phyloP scores from a whole-genome alignment of 768 basidiomycete species.

The Baorangia bicolor region DNA sequence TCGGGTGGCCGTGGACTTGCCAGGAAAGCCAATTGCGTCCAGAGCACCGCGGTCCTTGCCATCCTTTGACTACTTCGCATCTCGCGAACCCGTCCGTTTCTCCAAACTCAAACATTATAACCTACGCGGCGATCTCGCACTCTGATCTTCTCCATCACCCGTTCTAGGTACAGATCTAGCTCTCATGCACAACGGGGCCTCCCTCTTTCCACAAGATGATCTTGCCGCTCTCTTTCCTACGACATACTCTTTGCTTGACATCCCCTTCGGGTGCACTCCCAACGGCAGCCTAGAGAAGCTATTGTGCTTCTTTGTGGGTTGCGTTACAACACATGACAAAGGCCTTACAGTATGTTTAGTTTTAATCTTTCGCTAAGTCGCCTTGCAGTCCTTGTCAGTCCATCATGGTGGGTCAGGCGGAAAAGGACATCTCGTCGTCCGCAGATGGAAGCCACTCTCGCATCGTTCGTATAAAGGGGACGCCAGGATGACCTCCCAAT shows the following conservation, averaged over 20 bases:
- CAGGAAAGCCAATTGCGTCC: background rate
- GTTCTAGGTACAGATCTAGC: slow-evolving; percentile 14
- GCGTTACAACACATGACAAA: slow-evolving; percentile 29
- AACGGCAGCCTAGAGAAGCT: slow-evolving; percentile 11
- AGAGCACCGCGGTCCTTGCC: slow-evolving; percentile 17
- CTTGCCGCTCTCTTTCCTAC: slow-evolving; percentile 13
- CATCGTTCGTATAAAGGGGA: slow-evolving; percentile 28
- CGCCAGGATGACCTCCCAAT: slow-evolving; percentile 2
- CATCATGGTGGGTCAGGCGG: slow-evolving; percentile 18
- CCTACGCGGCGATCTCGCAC: slow-evolving; percentile 31
- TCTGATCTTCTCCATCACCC: slow-evolving; percentile 21
- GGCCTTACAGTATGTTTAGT: slow-evolving; percentile 22
- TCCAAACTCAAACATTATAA: slow-evolving; percentile 22
- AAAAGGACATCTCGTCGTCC: slow-evolving; percentile 18
- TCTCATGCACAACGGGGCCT: slow-evolving; percentile 16
- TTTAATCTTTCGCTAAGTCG: slow-evolving; percentile 29
- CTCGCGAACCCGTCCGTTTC: background rate
- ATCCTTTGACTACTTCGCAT: background rate
- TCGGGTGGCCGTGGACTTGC: slow-evolving; percentile 19
- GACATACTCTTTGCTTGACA: slow-evolving; percentile 12
- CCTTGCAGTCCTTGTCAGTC: slow-evolving; percentile 15
- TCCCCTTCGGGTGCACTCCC: slow-evolving; percentile 7
- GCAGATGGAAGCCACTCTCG: slow-evolving; percentile 24
- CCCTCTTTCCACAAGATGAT: slow-evolving; percentile 10
- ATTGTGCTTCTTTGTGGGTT: slow-evolving; percentile 29